Evolutionary conservation across 192 early-diverging fungal genomes (phyloP).

Genomic region (Backusella mclennaniae): DNA sequence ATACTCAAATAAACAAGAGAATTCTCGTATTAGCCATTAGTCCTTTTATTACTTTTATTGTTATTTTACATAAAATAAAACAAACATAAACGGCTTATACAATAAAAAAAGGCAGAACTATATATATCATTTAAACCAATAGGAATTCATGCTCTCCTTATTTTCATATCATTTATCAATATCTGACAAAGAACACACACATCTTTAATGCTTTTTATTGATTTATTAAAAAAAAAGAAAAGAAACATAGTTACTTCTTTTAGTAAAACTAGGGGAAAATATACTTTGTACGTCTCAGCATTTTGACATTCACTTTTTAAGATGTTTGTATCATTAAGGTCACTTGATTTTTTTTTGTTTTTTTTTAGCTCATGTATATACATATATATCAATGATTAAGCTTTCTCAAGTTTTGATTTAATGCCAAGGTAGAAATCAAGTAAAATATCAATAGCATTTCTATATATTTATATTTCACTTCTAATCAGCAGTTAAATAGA

Average conservation of each 20-base stretch:
- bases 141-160: background rate
- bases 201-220: background rate
- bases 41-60: background rate
- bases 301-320: constrained; percentile 8
- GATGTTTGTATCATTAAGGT: background rate
- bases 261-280: background rate
- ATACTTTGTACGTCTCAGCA: background rate
- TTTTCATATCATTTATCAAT: background rate
- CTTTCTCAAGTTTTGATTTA: background rate
- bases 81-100: constrained; percentile 1
- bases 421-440: background rate
- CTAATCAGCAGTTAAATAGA: background rate
- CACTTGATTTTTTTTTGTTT: background rate
- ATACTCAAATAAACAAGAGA: background rate
- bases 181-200: background rate
- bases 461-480: background rate
- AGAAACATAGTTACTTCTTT: background rate
- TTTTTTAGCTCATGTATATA: background rate
- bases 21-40: background rate
- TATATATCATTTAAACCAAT: background rate
- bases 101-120: constrained; percentile 1
- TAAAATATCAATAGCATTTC: background rate
- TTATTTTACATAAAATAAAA: background rate
- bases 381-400: background rate
- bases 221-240: background rate